Evolutionary conservation across 164 flowering plant genomes (phyloP), one percentile per base, ranked within the genome.

Genomic region (Annona cherimola): DNA sequence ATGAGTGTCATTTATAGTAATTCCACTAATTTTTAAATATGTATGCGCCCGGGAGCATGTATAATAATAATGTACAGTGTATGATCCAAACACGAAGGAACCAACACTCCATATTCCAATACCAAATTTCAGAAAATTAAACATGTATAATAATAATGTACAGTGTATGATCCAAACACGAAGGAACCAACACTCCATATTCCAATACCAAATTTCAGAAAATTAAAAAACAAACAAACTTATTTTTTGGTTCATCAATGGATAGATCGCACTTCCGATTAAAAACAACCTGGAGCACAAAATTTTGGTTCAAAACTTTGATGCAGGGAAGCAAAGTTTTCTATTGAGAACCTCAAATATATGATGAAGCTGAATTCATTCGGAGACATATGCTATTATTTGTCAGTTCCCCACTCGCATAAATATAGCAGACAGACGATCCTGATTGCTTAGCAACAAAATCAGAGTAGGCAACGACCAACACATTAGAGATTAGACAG

Each of bases 191-290:
- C 12, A 20, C 62, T 46, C n/a, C n/a, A n/a, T n/a, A n/a, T 26
- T 4, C 18, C 41, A 55, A 5, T 2, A 6, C 8, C 42, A 61
- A 70, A 46, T 42, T 40, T 63, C 0, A 42, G n/a, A 40, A 12
- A 35, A 5, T 61, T 42, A 50, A 57, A 43, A 18, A 46, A 61
- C 39, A 61, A 76, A 78, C 12, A 35, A 92, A 94, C 91, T 92
- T 96, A 70, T 92, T 92, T 81, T 76, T 88, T 61, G 80, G 80
- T 80, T 90, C 98, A 72, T 92, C 98, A 63, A 90, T 76, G 62
- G 89, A 86, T 20, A 93, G 81, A 42, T 90, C 78, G 75, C 90
- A 93, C 70, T 93, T 89, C 63, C 87, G 87, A 69, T 84, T 90
- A 78, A 90, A 93, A 72, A 86, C 83, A 79, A 94, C 98, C 98